phyloP scores from a whole-genome alignment of 148 eudicot species.

The Nepenthes mirabilis region DNA sequence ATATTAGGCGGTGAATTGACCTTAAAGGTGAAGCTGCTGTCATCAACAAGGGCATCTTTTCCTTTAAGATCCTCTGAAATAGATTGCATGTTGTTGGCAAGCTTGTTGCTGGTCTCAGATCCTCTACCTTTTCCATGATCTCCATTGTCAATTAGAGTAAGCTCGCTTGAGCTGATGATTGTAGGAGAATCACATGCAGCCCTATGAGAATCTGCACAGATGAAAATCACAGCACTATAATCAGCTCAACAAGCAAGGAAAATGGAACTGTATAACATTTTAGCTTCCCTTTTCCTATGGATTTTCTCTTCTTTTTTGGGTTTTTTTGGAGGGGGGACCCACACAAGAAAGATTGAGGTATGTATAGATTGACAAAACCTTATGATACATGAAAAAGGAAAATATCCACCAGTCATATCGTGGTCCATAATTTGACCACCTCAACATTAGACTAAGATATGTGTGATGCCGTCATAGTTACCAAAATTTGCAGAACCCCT shows the following conservation, averaged over 20 bases:
- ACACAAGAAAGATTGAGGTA: no score
- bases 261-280: background rate
- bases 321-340: background rate
- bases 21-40: constrained; percentile 54
- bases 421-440: no score
- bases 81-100: constrained; percentile 10
- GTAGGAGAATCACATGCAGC: constrained; percentile 28
- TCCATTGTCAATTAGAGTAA: constrained; percentile 21
- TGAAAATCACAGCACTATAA: background rate
- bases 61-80: constrained; percentile 14
- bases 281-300: background rate
- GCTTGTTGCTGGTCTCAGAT: constrained; percentile 10
- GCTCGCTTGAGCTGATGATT: constrained; percentile 28
- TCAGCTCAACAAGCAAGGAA: background rate
- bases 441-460: no score
- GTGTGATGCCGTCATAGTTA: no score
- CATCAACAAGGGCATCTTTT: constrained; percentile 30
- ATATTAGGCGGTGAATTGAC: constrained; percentile 35
- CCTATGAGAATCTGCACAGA: constrained; percentile 21
- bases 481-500: no score
- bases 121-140: constrained; percentile 14
- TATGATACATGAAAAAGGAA: background rate
- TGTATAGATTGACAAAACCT: background rate
- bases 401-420: background rate
- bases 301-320: background rate